Conservation (phyloP, 805 yeast genomes). For the Lachancea sp. region DNA sequence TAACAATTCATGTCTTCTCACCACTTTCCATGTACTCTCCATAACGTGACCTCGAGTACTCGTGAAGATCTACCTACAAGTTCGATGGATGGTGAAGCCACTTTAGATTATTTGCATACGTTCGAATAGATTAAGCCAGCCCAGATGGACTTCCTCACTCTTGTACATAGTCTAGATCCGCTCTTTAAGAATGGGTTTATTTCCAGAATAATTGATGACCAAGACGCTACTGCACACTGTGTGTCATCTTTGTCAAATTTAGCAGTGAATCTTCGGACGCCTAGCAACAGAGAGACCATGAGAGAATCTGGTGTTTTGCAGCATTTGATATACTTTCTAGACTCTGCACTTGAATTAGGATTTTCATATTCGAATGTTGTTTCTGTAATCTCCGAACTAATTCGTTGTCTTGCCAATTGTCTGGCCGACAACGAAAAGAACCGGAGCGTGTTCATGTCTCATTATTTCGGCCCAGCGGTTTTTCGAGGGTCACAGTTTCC, state of each 20-base stretch:
- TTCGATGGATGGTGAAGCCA: too few species aligned
- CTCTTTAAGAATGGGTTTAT: conserved; percentile 18
- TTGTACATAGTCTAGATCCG: conserved; percentile 30
- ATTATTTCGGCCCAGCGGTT: neutral
- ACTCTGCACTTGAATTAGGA: conserved; percentile 10
- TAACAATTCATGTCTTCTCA: too few species aligned
- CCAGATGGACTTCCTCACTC: conserved; percentile 31
- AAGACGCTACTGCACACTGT: conserved; percentile 17
- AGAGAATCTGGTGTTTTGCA: conserved; percentile 26
- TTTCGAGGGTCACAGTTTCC: conserved; percentile 1
- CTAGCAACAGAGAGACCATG: conserved; percentile 26
- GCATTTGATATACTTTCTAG: conserved; percentile 17
- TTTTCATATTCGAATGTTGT: conserved; percentile 3
- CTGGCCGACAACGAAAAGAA: conserved; percentile 30
- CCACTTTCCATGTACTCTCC: too few species aligned
- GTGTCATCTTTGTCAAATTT: conserved; percentile 25
- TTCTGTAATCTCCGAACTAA: conserved; percentile 24
- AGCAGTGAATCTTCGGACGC: conserved; percentile 28
- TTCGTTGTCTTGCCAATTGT: conserved; percentile 31
- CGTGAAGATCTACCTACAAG: too few species aligned
- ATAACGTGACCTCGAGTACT: too few species aligned
- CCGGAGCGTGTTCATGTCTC: conserved; percentile 15
- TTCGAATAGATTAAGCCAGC: too few species aligned
- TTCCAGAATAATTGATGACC: conserved; percentile 18
- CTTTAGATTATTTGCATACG: too few species aligned